Percentiles rank a stretch among this genome's conserved stretches.
Evolutionary conservation across 2,329 filamentous ascomycete species (phyloP).

Genomic region (Penicillium sp.): DNA sequence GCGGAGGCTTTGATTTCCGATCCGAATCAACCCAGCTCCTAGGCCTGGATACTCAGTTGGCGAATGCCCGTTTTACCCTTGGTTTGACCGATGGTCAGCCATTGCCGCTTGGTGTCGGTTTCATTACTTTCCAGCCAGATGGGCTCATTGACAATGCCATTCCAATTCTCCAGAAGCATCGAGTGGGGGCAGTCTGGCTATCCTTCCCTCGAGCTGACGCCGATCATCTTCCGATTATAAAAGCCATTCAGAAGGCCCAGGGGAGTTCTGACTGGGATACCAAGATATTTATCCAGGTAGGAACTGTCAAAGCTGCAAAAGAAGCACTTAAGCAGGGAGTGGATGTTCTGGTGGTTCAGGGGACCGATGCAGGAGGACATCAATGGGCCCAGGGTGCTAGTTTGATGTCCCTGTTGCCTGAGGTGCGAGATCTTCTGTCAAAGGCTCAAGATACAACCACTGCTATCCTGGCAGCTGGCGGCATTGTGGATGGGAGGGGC

Average conservation of each 20-base stretch:
- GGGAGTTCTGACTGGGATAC: conserved; percentile 36
- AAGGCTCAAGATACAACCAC: conserved; percentile 28
- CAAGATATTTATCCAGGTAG: conserved; percentile 62
- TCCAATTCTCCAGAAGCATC: conserved; percentile 54
- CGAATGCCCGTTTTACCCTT: conserved; percentile 11
- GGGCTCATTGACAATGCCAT: conserved; percentile 38
- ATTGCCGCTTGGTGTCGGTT: conserved; percentile 60
- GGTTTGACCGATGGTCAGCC: conserved; percentile 7
- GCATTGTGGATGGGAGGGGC: conserved; percentile 58
- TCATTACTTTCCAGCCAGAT: conserved; percentile 55
- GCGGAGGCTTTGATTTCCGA: conserved; percentile 22
- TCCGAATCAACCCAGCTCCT: conserved; percentile 17
- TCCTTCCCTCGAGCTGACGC: conserved; percentile 57
- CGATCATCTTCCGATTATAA: conserved; percentile 36
- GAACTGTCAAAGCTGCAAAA: conserved; percentile 57
- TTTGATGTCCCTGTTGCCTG: conserved; percentile 58
- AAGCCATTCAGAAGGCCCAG: conserved; percentile 28
- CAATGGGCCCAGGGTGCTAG: conserved; percentile 57
- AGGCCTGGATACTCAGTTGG: conserved; percentile 15
- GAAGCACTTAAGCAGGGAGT: conserved; percentile 51
- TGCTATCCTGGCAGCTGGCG: conserved; percentile 58
- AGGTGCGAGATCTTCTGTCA: conserved; percentile 52
- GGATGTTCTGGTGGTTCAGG: conserved; percentile 63
- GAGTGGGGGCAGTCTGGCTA: conserved; percentile 64
- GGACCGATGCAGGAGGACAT: conserved; percentile 65